Conservation (phyloP, 208 protist genomes). For the Hexamita inflata region DNA sequence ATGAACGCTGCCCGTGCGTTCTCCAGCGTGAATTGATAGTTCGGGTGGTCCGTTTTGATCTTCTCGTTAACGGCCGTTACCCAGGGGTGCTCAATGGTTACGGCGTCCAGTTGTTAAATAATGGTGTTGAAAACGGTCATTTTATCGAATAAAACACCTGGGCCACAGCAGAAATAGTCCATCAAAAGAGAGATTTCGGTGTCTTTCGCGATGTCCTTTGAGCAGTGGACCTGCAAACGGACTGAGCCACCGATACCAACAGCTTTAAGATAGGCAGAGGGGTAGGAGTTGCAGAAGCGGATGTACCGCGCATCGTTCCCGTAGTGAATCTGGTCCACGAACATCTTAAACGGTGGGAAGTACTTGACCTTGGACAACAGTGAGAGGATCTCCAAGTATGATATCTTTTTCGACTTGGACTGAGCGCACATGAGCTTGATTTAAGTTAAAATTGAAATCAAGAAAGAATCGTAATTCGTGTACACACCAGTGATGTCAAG, state of each 20-base stretch:
- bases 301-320: background rate
- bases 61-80: no score
- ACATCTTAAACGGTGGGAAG: conserved; percentile 10
- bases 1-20: no score
- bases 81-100: no score
- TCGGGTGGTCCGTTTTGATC: no score
- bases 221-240: conserved; percentile 1
- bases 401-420: background rate
- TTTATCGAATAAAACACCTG: no score
- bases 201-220: background rate
- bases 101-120: no score
- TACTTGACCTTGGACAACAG: background rate
- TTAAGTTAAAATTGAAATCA: background rate
- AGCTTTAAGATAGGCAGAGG: background rate
- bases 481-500: background rate
- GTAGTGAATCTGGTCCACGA: background rate
- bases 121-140: no score
- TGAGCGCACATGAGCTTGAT: background rate
- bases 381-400: background rate
- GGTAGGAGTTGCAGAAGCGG: background rate
- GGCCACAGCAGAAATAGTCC: background rate
- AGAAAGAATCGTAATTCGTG: background rate
- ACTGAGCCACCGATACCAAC: conserved; percentile 1
- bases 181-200: background rate
- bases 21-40: no score